Base-by-base conservation (phyloP, 176 grass and related monocot species). In the Oropetium thomaeum region DNA sequence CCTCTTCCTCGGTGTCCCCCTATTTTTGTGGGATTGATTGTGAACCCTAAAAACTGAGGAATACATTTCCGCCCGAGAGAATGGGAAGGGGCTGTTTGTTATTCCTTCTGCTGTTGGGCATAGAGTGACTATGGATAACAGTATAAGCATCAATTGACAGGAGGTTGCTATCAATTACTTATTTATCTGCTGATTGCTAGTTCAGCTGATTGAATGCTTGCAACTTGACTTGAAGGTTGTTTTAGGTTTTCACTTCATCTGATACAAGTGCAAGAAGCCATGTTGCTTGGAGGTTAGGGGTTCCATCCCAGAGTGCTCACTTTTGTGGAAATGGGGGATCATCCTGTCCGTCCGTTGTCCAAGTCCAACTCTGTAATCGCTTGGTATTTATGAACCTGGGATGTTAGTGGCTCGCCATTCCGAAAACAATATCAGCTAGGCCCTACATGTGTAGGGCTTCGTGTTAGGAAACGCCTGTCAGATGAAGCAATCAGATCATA, bases 251-350 rank as follows among this genome's bases (percentile, higher is more conserved):
- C 30, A 43, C 31, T 73, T 71, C 67, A 67, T 71, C 49, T 34
- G 54, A 59, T 51, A 40, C 41, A 77, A 52, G 34, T 43, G 2
- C 51, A 15, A 61, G 74, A 59, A 40, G 69, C 27, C 61, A 70
- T 89, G 65, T 42, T 78, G 63, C 58, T 58, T 83, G 77, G 63
- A 4, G 76, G 42, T 22, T 79, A 83, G 65, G 65, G 33, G 83
- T 59, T 69, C 76, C 70, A 29, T 70, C 55, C 39, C n/a, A 70
- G 73, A 55, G 71, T 62, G 77, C 58, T 66, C 9, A 7, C 64
- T 76, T 93, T 41, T 34, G 13, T 17, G 74, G 37, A 62, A 62
- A 85, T 82, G 70, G 78, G 92, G 81, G 67, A 92, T 78, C 80
- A 65, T 67, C 75, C 48, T 52, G 70, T 81, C 67, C 75, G 67